Conservation (phyloP, 192 early-diverging fungal species). For the Coemansia brasiliensis region DNA sequence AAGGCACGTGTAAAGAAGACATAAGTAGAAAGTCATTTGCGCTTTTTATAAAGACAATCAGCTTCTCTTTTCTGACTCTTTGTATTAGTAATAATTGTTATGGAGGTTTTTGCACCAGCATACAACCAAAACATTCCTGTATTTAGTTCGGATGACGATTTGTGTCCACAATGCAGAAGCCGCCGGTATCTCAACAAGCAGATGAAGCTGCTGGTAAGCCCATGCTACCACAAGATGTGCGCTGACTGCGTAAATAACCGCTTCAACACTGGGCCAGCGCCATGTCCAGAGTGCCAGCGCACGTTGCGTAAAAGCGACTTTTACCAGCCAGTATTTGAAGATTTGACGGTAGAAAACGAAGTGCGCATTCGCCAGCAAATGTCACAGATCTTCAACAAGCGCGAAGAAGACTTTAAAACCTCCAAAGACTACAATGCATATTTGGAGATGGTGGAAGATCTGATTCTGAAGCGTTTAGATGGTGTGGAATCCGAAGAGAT, state of each 20-base stretch:
- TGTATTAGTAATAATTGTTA: conserved; percentile 1
- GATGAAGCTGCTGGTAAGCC: conserved; percentile 87
- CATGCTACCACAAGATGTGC: conserved; percentile 98
- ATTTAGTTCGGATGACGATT: conserved; percentile 32
- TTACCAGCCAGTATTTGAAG: conserved; percentile 89
- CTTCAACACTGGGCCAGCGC: conserved; percentile 82
- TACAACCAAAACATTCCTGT: conserved; percentile 37
- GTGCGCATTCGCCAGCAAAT: conserved; percentile 78
- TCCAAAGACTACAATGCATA: conserved; percentile 85
- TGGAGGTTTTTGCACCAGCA: conserved; percentile 45
- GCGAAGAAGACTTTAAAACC: conserved; percentile 82
- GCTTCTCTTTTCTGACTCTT: neutral
- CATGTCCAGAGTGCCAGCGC: conserved; percentile 85
- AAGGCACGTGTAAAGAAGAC: conserved; percentile 8
- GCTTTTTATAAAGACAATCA: neutral
- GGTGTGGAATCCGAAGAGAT: conserved; percentile 84
- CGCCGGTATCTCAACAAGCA: conserved; percentile 82
- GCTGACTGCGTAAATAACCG: conserved; percentile 85
- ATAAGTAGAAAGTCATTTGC: neutral
- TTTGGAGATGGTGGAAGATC: conserved; percentile 85
- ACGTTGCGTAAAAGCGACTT: conserved; percentile 83
- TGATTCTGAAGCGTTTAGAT: conserved; percentile 75
- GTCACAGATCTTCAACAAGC: conserved; percentile 80
- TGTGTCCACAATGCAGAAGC: conserved; percentile 80
- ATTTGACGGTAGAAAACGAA: conserved; percentile 93